phyloP scores from a whole-genome alignment of 805 yeast species.

The Yamadazyma sp. region DNA sequence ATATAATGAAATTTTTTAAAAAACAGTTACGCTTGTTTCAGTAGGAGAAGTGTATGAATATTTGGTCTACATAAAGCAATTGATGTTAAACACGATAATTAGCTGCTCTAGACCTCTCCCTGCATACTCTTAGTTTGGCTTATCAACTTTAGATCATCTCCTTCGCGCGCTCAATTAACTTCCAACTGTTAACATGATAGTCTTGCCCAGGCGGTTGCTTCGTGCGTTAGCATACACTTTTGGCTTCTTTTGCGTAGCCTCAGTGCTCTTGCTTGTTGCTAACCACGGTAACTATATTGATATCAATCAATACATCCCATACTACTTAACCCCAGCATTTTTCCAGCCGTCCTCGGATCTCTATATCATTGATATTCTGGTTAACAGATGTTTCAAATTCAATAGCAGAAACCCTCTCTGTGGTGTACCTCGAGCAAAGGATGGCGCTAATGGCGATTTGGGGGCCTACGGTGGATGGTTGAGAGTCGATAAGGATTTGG shows the following conservation, averaged over 20 bases:
- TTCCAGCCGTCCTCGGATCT: constrained; percentile 42
- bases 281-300: constrained; percentile 37
- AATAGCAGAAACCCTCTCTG: constrained; percentile 22
- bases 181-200: too few relatives aligned
- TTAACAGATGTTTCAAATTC: constrained; percentile 30
- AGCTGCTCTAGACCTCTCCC: too few relatives aligned
- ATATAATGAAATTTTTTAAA: too few relatives aligned
- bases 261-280: constrained; percentile 32
- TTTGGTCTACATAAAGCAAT: too few relatives aligned
- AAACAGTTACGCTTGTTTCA: too few relatives aligned
- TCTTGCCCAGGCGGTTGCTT: constrained; percentile 31
- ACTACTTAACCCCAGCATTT: constrained; percentile 33
- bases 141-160: too few relatives aligned
- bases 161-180: too few relatives aligned
- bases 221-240: constrained; percentile 26
- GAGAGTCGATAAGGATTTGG: constrained; percentile 47
- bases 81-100: too few relatives aligned
- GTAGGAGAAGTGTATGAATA: too few relatives aligned
- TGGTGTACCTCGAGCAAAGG: constrained; percentile 24
- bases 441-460: constrained; percentile 28
- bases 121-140: too few relatives aligned
- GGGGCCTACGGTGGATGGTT: constrained; percentile 36
- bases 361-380: constrained; percentile 41
- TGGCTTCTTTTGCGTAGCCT: constrained; percentile 19
- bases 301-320: constrained; percentile 25